These are phyloP conservation scores for Globisporangium paroecandrum DNA, from an alignment of 352 stramenopile species.

Conservation along the genomic window DNA sequence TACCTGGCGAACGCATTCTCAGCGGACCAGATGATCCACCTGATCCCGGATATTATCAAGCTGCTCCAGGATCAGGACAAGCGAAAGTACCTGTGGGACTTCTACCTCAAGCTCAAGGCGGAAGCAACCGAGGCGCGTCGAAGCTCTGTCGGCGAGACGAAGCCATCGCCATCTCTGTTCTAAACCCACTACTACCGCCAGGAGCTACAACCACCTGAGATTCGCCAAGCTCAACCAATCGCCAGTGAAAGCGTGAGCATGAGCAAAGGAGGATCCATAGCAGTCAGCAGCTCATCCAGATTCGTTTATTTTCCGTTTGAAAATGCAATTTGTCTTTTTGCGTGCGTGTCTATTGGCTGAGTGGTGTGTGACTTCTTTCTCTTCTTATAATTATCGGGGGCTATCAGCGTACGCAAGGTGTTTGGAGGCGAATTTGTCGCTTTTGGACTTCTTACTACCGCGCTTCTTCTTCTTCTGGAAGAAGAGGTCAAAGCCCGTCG, in stretches of 20 bases:
- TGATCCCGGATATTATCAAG: conserved; percentile 82
- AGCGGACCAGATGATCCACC: conserved; percentile 61
- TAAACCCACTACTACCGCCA: conserved; percentile 25
- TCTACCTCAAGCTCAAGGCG: conserved; percentile 72
- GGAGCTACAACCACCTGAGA: not conserved
- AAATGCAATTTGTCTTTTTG: conserved; percentile 10
- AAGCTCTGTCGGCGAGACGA: conserved; percentile 21
- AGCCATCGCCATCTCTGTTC: conserved; percentile 62
- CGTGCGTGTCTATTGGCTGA: conserved; percentile 5
- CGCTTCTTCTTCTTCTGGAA: conserved; percentile 11
- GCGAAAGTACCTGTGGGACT: conserved; percentile 82
- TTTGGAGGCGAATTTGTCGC: not conserved
- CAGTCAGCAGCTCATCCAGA: not conserved
- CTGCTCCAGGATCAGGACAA: conserved; percentile 80
- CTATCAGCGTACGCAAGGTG: conserved; percentile 11
- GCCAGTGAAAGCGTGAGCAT: not conserved
- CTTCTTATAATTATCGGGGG: conserved; percentile 1
- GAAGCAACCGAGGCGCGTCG: conserved; percentile 28
- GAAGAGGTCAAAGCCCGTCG: conserved; percentile 11
- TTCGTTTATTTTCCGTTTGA: conserved; percentile 11
- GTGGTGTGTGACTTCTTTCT: not conserved
- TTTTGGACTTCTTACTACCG: conserved; percentile 4
- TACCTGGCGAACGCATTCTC: conserved; percentile 75
- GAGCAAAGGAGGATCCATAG: not conserved
- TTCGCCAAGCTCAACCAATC: not conserved